phyloP scores from a whole-genome alignment of 768 basidiomycete species.

The Suillus spraguei region DNA sequence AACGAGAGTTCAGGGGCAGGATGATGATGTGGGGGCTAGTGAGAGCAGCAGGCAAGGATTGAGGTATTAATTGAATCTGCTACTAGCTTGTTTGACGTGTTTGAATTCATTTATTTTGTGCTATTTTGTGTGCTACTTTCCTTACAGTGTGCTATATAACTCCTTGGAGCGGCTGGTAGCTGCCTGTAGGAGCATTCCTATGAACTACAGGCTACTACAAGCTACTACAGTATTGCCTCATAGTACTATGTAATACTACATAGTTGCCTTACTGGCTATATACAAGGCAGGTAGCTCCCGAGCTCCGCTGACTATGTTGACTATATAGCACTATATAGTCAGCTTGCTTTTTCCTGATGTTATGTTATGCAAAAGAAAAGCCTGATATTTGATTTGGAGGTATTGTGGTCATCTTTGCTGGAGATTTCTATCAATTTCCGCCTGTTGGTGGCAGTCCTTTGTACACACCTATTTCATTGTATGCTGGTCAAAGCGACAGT shows the following conservation, averaged over 20 bases:
- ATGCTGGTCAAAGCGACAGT: too few relatives aligned
- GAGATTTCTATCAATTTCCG: too few relatives aligned
- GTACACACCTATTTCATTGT: too few relatives aligned
- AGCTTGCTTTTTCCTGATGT: too few relatives aligned
- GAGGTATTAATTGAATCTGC: background rate
- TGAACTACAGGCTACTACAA: constrained; percentile 1
- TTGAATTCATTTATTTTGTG: background rate
- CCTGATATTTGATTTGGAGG: too few relatives aligned
- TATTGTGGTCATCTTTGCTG: too few relatives aligned
- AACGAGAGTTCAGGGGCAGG: background rate
- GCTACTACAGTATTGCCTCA: background rate
- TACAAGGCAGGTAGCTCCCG: too few relatives aligned
- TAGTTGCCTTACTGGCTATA: too few relatives aligned
- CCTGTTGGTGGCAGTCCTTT: too few relatives aligned
- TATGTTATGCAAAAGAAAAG: too few relatives aligned
- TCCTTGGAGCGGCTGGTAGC: background rate
- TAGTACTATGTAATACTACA: background rate
- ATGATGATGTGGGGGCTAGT: background rate
- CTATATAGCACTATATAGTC: too few relatives aligned
- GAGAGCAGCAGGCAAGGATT: background rate
- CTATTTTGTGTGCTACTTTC: background rate
- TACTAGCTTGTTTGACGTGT: background rate
- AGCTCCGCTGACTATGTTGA: too few relatives aligned
- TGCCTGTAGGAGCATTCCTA: constrained; percentile 3
- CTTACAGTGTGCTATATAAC: constrained; percentile 1